Conservation (phyloP, 441 rosid species). For the Hypseocharis bilobata region DNA sequence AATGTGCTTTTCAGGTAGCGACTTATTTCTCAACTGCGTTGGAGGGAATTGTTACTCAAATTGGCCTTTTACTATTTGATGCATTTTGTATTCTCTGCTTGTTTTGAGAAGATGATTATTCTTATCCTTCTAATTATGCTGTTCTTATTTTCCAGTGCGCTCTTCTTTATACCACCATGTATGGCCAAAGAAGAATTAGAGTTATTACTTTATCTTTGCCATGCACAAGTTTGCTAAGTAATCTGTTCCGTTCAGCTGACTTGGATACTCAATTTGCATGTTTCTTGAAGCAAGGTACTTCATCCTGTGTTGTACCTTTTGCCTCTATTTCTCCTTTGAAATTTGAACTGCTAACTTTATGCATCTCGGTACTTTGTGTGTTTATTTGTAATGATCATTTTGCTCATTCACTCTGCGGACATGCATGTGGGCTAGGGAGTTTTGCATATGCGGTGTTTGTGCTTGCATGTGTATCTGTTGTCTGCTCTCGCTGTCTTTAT, state of each 20-base stretch:
- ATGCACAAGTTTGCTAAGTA: constrained; percentile 76
- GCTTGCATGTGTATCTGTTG: no score
- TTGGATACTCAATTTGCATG: constrained; percentile 87
- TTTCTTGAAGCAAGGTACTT: constrained; percentile 88
- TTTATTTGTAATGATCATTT: no score
- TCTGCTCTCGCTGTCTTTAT: no score
- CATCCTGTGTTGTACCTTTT: constrained; percentile 12
- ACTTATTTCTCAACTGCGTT: constrained; percentile 14
- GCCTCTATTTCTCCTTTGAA: no score
- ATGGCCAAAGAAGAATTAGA: constrained; percentile 95
- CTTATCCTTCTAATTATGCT: neutral
- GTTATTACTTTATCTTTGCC: constrained; percentile 76
- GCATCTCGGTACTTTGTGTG: neutral
- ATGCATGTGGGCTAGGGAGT: no score
- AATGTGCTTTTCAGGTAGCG: constrained; percentile 84
- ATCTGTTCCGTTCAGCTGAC: constrained; percentile 85
- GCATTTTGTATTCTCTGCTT: constrained; percentile 7
- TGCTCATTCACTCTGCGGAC: no score
- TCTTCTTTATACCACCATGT: constrained; percentile 73
- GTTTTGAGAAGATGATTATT: constrained; percentile 5
- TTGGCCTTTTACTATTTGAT: constrained; percentile 4
- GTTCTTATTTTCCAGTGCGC: constrained; percentile 50
- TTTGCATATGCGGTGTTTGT: no score
- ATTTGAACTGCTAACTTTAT: no score
- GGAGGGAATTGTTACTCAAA: constrained; percentile 5